Conservation (phyloP, 1,284 basidiomycete genomes). For the Volvariella surrecta region DNA sequence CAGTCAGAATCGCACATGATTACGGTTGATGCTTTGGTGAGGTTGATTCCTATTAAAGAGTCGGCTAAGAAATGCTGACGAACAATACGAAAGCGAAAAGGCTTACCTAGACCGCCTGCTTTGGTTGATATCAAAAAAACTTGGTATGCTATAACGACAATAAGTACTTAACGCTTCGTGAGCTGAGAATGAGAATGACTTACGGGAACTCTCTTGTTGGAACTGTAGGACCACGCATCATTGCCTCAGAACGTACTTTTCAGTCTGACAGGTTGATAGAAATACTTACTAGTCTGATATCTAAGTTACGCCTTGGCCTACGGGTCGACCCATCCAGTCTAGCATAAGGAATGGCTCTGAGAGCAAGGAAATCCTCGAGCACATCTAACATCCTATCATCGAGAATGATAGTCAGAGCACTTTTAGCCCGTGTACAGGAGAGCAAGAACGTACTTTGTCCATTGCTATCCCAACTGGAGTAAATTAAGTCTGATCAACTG, state of each 20-base stretch:
- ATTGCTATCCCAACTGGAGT: constrained; percentile 31
- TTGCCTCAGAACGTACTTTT: too few relatives aligned
- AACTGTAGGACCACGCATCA: constrained; percentile 28
- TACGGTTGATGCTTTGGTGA: constrained; percentile 77
- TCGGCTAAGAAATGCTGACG: neutral
- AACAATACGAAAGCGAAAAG: neutral
- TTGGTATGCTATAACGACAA: constrained; percentile 46
- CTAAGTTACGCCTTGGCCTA: constrained; percentile 43
- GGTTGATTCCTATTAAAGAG: constrained; percentile 49
- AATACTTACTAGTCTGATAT: constrained; percentile 42
- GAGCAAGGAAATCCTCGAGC: constrained; percentile 74
- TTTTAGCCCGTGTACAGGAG: too few relatives aligned
- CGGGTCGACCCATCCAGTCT: constrained; percentile 64
- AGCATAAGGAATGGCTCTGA: constrained; percentile 68
- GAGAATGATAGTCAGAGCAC: constrained; percentile 8
- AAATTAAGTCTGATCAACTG: neutral
- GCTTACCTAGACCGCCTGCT: constrained; percentile 76
- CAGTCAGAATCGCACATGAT: constrained; percentile 71
- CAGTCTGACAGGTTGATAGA: neutral
- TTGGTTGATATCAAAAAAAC: constrained; percentile 80
- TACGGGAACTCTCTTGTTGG: constrained; percentile 48
- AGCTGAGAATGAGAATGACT: constrained; percentile 9
- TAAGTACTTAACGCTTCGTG: constrained; percentile 9
- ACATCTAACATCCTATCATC: constrained; percentile 67
- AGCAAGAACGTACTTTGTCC: constrained; percentile 32